phyloP scores from a whole-genome alignment of 495 filamentous ascomycete genomes.

The Collariella sp. region DNA sequence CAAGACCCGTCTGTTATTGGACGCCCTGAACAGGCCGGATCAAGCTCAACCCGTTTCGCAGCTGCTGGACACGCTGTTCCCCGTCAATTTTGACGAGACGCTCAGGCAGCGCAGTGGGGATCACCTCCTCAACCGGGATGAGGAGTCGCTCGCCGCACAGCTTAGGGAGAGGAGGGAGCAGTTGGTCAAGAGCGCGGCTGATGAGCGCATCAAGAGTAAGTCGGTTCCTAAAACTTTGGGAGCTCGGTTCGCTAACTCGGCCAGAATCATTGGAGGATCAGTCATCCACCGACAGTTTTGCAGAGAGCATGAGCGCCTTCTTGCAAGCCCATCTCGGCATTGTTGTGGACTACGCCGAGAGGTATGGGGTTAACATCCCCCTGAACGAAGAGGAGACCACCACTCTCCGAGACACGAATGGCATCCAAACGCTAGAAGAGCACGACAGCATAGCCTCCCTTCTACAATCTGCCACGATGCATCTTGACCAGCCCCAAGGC shows the following conservation, averaged over 20 bases:
- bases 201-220: constrained; percentile 44
- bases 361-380: constrained; percentile 32
- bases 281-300: constrained; percentile 73
- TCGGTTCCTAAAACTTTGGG: background rate
- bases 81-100: constrained; percentile 54
- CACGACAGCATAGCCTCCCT: constrained; percentile 28
- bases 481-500: constrained; percentile 2
- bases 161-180: constrained; percentile 57
- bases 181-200: constrained; percentile 51
- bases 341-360: constrained; percentile 46
- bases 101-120: constrained; percentile 58
- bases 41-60: constrained; percentile 52
- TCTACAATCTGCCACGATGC: constrained; percentile 19
- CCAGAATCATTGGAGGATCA: constrained; percentile 56
- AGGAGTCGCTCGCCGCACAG: constrained; percentile 63
- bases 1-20: constrained; percentile 80
- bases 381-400: constrained; percentile 25
- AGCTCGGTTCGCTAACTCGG: constrained; percentile 18
- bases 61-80: constrained; percentile 66
- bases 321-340: constrained; percentile 64
- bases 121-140: constrained; percentile 55
- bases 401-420: constrained; percentile 7
- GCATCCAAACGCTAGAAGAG: constrained; percentile 17
- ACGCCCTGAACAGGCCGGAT: constrained; percentile 51
- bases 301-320: constrained; percentile 63